Base-by-base conservation (phyloP, 2,329 filamentous ascomycete species). In the Phialophora macrospora region DNA sequence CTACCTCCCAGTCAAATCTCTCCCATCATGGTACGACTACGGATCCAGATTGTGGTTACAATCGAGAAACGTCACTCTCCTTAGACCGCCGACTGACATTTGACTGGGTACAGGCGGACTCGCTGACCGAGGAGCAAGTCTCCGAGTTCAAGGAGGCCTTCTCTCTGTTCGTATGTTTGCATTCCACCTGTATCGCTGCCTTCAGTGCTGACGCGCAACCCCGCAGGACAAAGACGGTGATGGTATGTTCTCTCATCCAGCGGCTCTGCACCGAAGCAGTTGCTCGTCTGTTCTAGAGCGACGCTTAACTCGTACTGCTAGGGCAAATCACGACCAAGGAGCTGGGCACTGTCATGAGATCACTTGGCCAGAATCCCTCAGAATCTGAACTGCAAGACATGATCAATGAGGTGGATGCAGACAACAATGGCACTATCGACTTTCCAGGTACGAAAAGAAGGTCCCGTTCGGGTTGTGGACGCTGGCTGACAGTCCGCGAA, bases 71-170 rank as follows among this genome's bases (percentile, higher is more conserved):
- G 48, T 55, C 55, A 26, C 56, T 52, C 14, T 57, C n/a, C 56
- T 34, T 34, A 14, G 44, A n/a, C 28, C 57, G 61, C 30, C 11
- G 17, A 63, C 67, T 69, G 60, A 67, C 54, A 48, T 24, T n/a
- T 46, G 11, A 55, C 3, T 52, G 30, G 17, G 17, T 54, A 22
- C 80, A 98, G 94, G 94, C 94, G 80, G 95, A 99, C 81, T 94
- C 94, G 81, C 90, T 99, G 78, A 98, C 95, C 75, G 95, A 99
- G 87, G 95, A 99, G 85, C 95, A 99, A 88, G 95, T 99, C 80
- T 98, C 95, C 80, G 95, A 99, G 85, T 99, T 98, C 87, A 99
- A 98, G 91, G 95, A 99, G 85, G 95, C 95, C 63, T 99, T 99
- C 85, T 99, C 95, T 80, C 92, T 99, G 73, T 99, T 99, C 83